phyloP scores from a whole-genome alignment of 2,329 filamentous ascomycete species.

The Fusarium armeniacum region DNA sequence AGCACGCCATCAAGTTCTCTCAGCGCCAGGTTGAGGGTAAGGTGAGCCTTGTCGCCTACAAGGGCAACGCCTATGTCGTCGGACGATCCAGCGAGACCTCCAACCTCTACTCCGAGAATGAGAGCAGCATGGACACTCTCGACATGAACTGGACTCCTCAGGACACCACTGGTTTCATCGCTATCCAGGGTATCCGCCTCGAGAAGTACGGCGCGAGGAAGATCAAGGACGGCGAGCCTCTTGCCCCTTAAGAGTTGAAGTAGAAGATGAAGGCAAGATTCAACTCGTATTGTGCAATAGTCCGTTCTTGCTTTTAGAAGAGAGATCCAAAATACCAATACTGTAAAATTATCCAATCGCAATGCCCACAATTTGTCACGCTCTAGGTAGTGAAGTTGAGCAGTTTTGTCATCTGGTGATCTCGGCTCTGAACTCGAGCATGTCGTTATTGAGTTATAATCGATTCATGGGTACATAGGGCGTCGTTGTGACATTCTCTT shows the following conservation, averaged over 20 bases:
- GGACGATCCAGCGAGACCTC: slow-evolving; percentile 60
- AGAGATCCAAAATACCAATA: slow-evolving; percentile 1
- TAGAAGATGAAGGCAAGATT: neutral
- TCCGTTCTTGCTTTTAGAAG: neutral
- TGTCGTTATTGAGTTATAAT: no score
- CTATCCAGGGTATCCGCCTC: slow-evolving; percentile 52
- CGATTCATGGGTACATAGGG: no score
- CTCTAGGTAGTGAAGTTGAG: no score
- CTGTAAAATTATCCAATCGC: neutral
- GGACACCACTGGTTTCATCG: slow-evolving; percentile 77
- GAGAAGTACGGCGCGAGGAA: slow-evolving; percentile 61
- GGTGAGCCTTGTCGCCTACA: slow-evolving; percentile 51
- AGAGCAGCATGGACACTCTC: slow-evolving; percentile 66
- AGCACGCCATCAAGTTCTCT: slow-evolving; percentile 72
- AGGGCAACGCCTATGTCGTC: slow-evolving; percentile 67
- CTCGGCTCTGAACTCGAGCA: no score
- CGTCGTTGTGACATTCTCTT: no score
- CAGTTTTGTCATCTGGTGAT: neutral
- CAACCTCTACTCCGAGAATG: slow-evolving; percentile 66
- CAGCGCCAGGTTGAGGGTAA: slow-evolving; percentile 65
- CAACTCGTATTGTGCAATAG: neutral
- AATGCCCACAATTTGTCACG: neutral
- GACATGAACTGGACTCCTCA: slow-evolving; percentile 74
- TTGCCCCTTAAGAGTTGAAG: slow-evolving; percentile 6
- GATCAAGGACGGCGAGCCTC: slow-evolving; percentile 58